Evolutionary conservation across 352 stramenopile genomes (phyloP).

Genomic region (Globisporangium megalacanthum): DNA sequence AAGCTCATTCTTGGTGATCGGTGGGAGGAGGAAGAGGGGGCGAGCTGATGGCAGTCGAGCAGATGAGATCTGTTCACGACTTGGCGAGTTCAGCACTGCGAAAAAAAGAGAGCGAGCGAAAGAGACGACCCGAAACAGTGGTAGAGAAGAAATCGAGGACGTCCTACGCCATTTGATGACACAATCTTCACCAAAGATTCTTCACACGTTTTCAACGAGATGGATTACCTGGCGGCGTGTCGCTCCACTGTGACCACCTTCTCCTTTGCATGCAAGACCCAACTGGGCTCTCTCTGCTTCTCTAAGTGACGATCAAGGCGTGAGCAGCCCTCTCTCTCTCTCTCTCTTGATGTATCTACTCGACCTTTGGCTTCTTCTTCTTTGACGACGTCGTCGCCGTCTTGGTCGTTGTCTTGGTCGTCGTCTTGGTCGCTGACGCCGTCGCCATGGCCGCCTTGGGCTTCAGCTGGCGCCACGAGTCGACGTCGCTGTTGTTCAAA

Average conservation of each 20-base stretch:
- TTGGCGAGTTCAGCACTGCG: conserved; percentile 7
- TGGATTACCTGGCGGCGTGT: too few relatives aligned
- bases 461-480: conserved; percentile 41
- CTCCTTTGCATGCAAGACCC: too few relatives aligned
- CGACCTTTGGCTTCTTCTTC: conserved; percentile 34
- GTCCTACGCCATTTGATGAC: too few relatives aligned
- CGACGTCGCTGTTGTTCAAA: conserved; percentile 50
- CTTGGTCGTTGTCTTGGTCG: conserved; percentile 4
- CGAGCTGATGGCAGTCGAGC: too few relatives aligned
- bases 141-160: background rate
- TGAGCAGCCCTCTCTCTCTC: background rate
- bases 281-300: too few relatives aligned
- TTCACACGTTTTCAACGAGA: background rate
- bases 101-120: background rate
- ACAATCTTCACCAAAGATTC: too few relatives aligned
- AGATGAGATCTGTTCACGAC: background rate
- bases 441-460: conserved; percentile 15
- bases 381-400: background rate
- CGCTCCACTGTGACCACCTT: too few relatives aligned
- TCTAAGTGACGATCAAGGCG: too few relatives aligned
- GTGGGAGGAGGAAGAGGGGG: background rate
- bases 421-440: background rate
- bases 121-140: background rate
- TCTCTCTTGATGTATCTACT: conserved; percentile 17
- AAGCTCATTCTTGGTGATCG: conserved; percentile 18